Base-by-base conservation (phyloP, 306 rosid genomes). In the Biancaea sappan region DNA sequence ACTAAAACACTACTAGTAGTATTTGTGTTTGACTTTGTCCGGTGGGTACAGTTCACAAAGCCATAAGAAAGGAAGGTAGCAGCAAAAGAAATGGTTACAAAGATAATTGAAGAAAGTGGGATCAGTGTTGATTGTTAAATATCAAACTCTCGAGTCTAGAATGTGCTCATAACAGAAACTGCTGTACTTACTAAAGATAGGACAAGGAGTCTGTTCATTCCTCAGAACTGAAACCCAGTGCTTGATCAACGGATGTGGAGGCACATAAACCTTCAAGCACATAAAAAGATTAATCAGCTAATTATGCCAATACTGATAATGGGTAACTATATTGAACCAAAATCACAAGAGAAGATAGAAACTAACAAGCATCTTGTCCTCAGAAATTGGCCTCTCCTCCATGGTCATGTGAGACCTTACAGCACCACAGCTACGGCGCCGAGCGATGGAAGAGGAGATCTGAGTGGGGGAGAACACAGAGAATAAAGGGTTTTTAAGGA, bases 221-320 rank as follows among this genome's bases (percentile, higher is more conserved):
- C 99, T 87, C 76, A 92, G 80, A 77, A 94, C 84, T 0, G 99
- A 94, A 86, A 94, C 96, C 99, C 97, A 94, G 69, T 90, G 99
- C 86, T 94, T 94, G 85, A 94, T 88, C 88, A 94, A 83, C 14
- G 93, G 86, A 78, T 94, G 99, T 0, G 99, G 97, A 13, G 99
- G 99, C 46, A 94, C 97, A 59, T 59, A 92, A 2, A 94, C 96
- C 99, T 94, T 72, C 62, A 80, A 68, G 61, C 19, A 61, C 74
- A 67, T 66, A 78, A 60, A 70, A 26, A 53, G 24, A 62, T 50
- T 35, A 18, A 60, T 66, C 64, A 56, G 25, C 2, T 62, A 51
- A 57, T 57, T 32, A 60, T 25, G 14, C 38, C 21, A 67, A 10
- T 66, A 25, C 8, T 6, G 28, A 72, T 1, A 16, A 47, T 21